These are phyloP conservation scores for Pleurozium schreberi DNA, from an alignment of 225 moss, liverwort and hornwort species.

Conservation along the genomic window DNA sequence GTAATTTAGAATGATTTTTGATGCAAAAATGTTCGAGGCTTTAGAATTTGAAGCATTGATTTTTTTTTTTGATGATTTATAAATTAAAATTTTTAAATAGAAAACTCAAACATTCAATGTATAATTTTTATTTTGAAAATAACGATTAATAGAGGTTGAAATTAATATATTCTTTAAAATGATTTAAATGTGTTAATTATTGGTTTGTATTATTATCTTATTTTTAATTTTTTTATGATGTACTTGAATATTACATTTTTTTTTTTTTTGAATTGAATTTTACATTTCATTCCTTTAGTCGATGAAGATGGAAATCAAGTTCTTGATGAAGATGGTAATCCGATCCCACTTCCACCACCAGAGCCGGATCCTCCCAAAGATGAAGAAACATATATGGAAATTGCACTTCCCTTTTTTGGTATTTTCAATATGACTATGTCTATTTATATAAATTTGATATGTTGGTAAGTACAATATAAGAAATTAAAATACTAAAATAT, in stretches of 20 bases:
- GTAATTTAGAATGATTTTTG: not conserved
- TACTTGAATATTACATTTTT: not conserved
- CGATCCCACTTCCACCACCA: not conserved
- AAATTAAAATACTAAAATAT: not conserved
- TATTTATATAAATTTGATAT: not conserved
- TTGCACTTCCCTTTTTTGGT: constrained; percentile 21
- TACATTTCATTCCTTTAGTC: not conserved
- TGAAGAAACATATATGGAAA: constrained; percentile 38
- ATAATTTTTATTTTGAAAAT: not conserved
- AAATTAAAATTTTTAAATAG: not conserved
- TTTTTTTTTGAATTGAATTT: no score
- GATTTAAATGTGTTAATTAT: not conserved
- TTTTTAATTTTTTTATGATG: not conserved
- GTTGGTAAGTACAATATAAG: accelerated
- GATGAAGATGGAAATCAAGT: constrained; percentile 7
- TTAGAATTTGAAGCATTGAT: accelerated
- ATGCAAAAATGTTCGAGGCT: not conserved
- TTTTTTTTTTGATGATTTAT: not conserved
- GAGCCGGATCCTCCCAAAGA: not conserved
- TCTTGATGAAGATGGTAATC: constrained; percentile 10
- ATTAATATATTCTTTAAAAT: no score
- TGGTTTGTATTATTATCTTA: no score
- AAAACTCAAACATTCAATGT: not conserved
- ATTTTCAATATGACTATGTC: not conserved
- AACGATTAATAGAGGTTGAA: not conserved